Percentiles rank a stretch among this genome's conserved stretches.
Evolutionary conservation across 2,329 filamentous ascomycete species (phyloP).

Genomic region (Ophiostoma populinum): DNA sequence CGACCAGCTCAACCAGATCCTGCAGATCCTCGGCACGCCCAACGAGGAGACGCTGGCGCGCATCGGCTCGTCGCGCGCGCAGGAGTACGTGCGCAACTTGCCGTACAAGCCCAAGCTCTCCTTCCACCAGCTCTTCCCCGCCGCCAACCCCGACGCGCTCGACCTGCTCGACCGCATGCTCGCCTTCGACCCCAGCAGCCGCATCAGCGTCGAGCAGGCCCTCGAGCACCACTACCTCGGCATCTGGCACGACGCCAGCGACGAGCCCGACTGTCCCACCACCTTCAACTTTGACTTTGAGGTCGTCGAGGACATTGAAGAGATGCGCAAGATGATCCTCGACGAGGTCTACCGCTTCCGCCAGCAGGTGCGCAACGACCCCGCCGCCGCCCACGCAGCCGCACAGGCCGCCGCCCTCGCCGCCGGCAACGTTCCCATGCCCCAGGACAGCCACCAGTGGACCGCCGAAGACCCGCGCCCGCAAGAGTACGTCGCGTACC

Average conservation of each 20-base stretch:
- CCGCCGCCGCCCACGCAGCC: slow-evolving; percentile 17
- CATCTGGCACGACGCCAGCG: slow-evolving; percentile 96
- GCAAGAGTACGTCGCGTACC: slow-evolving; percentile 35
- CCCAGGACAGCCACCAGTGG: slow-evolving; percentile 33
- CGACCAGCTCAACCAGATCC: slow-evolving; percentile 97
- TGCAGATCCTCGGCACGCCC: slow-evolving; percentile 92
- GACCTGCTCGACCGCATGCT: slow-evolving; percentile 95
- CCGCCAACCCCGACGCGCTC: slow-evolving; percentile 88
- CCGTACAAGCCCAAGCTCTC: slow-evolving; percentile 87
- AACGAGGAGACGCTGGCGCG: slow-evolving; percentile 87
- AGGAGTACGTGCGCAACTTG: slow-evolving; percentile 95
- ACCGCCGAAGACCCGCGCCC: slow-evolving; percentile 41
- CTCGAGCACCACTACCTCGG: slow-evolving; percentile 92
- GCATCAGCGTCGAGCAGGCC: slow-evolving; percentile 86
- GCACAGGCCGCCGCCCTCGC: slow-evolving; percentile 16
- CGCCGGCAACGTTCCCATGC: slow-evolving; percentile 34
- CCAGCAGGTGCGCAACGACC: slow-evolving; percentile 35
- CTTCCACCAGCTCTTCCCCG: slow-evolving; percentile 77
- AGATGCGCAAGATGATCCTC: slow-evolving; percentile 95
- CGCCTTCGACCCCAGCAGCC: slow-evolving; percentile 83
- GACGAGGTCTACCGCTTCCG: slow-evolving; percentile 88
- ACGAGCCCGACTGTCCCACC: slow-evolving; percentile 83
- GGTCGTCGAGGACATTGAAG: slow-evolving; percentile 81
- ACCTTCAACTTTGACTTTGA: slow-evolving; percentile 98
- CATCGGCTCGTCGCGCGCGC: slow-evolving; percentile 86